Conservation (phyloP, 23 red algal genomes). For the Agarophyton chilense region DNA sequence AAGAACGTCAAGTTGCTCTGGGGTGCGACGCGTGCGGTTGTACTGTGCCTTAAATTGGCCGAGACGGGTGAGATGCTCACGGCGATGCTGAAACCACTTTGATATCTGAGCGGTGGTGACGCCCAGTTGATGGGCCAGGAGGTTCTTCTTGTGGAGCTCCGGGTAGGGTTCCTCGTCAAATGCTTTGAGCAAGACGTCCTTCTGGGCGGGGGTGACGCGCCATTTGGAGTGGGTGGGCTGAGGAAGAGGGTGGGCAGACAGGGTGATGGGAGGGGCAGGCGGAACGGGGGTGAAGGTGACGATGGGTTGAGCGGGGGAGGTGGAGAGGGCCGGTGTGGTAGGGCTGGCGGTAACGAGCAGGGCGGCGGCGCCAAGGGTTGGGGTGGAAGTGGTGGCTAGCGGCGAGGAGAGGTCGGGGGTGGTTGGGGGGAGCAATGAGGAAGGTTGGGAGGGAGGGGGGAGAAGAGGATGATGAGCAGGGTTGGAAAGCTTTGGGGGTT, state of each 20-base stretch:
- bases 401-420: constrained; percentile 15
- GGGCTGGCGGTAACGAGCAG: constrained; percentile 8
- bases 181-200: constrained; percentile 35
- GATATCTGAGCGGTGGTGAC: constrained; percentile 63
- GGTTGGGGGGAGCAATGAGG: constrained; percentile 2
- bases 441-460: constrained; percentile 1
- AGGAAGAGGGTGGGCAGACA: not conserved
- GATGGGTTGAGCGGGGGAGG: constrained; percentile 12
- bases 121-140: constrained; percentile 52
- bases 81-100: constrained; percentile 86
- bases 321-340: constrained; percentile 14
- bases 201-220: constrained; percentile 55
- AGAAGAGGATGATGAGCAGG: not conserved
- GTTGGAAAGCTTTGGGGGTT: not conserved
- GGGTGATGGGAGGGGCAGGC: not conserved
- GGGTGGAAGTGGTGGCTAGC: not conserved
- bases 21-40: constrained; percentile 67
- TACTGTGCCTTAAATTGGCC: constrained; percentile 69
- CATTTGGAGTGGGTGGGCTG: constrained; percentile 58
- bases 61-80: constrained; percentile 51
- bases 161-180: constrained; percentile 76
- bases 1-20: constrained; percentile 56
- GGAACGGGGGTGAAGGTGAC: constrained; percentile 16
- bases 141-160: constrained; percentile 37
- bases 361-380: not conserved